Evolutionary conservation across 345 rosid species (phyloP).

Genomic region (Boechera stricta): DNA sequence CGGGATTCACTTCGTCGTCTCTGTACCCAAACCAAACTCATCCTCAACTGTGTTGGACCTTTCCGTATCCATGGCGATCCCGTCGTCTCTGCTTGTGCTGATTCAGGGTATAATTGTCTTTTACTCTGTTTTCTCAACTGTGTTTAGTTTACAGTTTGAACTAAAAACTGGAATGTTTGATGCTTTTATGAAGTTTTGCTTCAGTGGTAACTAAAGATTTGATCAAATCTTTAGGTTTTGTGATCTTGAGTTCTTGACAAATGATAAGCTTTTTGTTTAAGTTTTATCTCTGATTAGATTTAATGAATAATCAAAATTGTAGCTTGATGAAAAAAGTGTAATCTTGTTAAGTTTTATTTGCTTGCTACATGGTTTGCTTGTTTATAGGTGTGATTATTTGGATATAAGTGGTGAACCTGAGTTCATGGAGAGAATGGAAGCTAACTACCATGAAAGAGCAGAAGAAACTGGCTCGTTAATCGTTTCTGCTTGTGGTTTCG

Average conservation of each 20-base stretch:
- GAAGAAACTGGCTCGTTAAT: slow-evolving; percentile 70
- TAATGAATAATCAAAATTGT: neutral
- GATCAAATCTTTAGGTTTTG: neutral
- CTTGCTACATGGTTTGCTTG: neutral
- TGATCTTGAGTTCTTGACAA: neutral
- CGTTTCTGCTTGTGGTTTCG: slow-evolving; percentile 94
- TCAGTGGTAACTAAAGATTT: slow-evolving; percentile 14
- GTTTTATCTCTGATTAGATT: neutral
- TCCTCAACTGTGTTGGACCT: slow-evolving; percentile 91
- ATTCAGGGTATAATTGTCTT: slow-evolving; percentile 57
- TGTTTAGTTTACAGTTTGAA: slow-evolving; percentile 6
- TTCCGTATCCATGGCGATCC: slow-evolving; percentile 78
- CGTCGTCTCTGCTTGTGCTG: slow-evolving; percentile 80
- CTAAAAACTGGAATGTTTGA: slow-evolving; percentile 6
- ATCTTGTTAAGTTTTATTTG: slow-evolving; percentile 11
- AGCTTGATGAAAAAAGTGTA: slow-evolving; percentile 9
- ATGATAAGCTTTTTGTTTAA: neutral
- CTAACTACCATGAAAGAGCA: slow-evolving; percentile 68
- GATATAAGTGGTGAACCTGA: slow-evolving; percentile 95
- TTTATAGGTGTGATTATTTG: slow-evolving; percentile 78
- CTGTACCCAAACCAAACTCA: slow-evolving; percentile 67
- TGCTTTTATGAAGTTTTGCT: neutral
- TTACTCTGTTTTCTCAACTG: neutral
- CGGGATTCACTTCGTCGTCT: slow-evolving; percentile 73
- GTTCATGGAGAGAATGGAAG: slow-evolving; percentile 89